These are phyloP conservation scores for Phytophthora niederhauseri DNA, from an alignment of 352 stramenopile species.

Conservation along the genomic window DNA sequence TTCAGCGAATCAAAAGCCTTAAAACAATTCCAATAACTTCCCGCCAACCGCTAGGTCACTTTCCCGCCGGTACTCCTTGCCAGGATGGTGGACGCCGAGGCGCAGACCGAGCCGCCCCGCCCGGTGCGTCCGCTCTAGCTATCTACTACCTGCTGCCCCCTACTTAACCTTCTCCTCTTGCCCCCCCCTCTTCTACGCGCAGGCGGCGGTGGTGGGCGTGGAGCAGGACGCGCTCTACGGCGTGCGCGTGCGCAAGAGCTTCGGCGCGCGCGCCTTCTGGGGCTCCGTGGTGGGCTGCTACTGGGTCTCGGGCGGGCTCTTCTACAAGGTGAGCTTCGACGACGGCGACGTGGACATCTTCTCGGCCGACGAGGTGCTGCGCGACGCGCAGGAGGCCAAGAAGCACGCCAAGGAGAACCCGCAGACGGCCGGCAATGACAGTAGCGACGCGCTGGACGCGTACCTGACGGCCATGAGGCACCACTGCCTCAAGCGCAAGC, in stretches of 20 bases:
- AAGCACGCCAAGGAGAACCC: conserved; percentile 35
- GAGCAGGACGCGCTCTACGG: conserved; percentile 33
- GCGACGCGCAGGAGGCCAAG: conserved; percentile 49
- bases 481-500: conserved; percentile 50
- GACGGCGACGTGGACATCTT: conserved; percentile 85
- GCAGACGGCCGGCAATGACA: background rate
- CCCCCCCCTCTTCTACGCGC: background rate
- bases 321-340: conserved; percentile 87
- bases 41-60: background rate
- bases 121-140: conserved; percentile 11
- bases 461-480: conserved; percentile 43
- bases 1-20: background rate
- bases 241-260: conserved; percentile 72
- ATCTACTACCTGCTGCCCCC: background rate
- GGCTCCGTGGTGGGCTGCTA: conserved; percentile 66
- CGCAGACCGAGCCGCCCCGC: conserved; percentile 25
- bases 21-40: background rate
- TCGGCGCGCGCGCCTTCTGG: conserved; percentile 73
- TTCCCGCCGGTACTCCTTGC: background rate
- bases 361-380: conserved; percentile 51
- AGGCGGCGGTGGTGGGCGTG: conserved; percentile 29
- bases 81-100: conserved; percentile 31
- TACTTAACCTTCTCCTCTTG: background rate
- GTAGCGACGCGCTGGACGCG: background rate
- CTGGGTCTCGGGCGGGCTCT: conserved; percentile 47